Evolutionary conservation across 1,139 yeast species (phyloP), one percentile per base, ranked within the genome.

Genomic region (Candida mesenterica): DNA sequence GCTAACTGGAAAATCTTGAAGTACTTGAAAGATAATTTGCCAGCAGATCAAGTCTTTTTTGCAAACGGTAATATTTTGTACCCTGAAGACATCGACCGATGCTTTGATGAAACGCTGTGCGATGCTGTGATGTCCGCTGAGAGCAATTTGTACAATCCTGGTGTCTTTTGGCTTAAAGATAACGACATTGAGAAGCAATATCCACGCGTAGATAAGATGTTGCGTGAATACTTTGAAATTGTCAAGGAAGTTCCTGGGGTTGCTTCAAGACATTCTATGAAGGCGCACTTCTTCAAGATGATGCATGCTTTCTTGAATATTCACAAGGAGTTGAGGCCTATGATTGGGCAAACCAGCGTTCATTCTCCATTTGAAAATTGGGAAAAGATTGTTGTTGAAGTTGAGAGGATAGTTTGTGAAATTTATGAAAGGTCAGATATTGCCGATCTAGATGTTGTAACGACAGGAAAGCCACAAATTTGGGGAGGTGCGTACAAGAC

Each of bases 101-200:
- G 97, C 57, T 55, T 77, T 20, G 70, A 70, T 1, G 72, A 66
- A 15, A 78, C 87, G 1, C 64, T 63, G 0, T 84, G 94, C 47
- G 97, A 94, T 62, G 97, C 92, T 0, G 94, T 92, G 15, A 94
- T 94, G 98, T 82, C 95, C 30, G 98, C 98, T 0, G 99, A 94
- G 58, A 96, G 96, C 0, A 89, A 89, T 53, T 65, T 94, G 30
- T 86, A 83, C 61, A 94, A 94, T 50, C 98, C 99, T 0, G 97
- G 96, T 3, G 79, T 90, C 0, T 92, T 94, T 55, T 77, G 82
- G 82, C 70, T 78, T 1, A 55, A 62, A 34, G 45, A 56, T 8
- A 55, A 71, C 18, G 77, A 81, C 42, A 68, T 65, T 15, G 89
- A 86, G 24, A 79, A 66, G 46, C 82, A 78, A 41, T 89, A 79